A percentile compares a stretch with the other conserved stretches of the same genome.
These are phyloP conservation scores for Vigna radiata DNA, from an alignment of 306 rosid genomes.

Conservation along the genomic window DNA sequence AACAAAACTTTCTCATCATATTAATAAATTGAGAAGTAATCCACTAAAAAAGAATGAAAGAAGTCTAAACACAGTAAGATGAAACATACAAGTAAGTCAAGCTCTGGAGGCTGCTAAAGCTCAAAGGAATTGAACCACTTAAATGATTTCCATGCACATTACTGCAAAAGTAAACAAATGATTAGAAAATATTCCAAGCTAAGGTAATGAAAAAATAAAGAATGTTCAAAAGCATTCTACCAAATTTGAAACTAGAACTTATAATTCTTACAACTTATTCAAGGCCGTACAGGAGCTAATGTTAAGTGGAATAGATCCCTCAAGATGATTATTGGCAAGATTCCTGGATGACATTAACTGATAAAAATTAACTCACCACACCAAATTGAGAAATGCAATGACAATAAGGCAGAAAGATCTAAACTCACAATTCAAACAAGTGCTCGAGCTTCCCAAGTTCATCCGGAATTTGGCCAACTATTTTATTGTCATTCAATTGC, in stretches of 20 bases:
- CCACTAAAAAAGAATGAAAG: not conserved
- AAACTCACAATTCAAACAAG: conserved; percentile 28
- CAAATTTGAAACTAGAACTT: not conserved
- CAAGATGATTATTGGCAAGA: conserved; percentile 33
- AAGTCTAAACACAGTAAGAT: not conserved
- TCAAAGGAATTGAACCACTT: conserved; percentile 30
- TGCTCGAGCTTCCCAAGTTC: conserved; percentile 17
- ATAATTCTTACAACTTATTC: conserved; percentile 25
- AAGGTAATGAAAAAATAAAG: not conserved
- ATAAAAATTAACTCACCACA: not conserved
- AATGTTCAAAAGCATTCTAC: not conserved
- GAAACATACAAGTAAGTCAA: conserved; percentile 27
- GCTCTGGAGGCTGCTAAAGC: conserved; percentile 22
- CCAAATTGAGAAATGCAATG: not conserved
- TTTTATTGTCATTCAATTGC: conserved; percentile 25
- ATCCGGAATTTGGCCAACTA: conserved; percentile 13
- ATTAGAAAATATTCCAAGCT: not conserved
- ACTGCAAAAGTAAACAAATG: conserved; percentile 23
- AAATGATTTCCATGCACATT: conserved; percentile 33
- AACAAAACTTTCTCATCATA: not conserved
- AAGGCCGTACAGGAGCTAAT: conserved; percentile 18
- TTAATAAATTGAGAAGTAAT: not conserved
- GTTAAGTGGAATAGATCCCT: conserved; percentile 16
- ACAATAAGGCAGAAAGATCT: not conserved
- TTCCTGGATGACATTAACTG: not conserved